Evolutionary conservation across 768 basidiomycete genomes (phyloP).

Genomic region (Tricholoma furcatifolium): DNA sequence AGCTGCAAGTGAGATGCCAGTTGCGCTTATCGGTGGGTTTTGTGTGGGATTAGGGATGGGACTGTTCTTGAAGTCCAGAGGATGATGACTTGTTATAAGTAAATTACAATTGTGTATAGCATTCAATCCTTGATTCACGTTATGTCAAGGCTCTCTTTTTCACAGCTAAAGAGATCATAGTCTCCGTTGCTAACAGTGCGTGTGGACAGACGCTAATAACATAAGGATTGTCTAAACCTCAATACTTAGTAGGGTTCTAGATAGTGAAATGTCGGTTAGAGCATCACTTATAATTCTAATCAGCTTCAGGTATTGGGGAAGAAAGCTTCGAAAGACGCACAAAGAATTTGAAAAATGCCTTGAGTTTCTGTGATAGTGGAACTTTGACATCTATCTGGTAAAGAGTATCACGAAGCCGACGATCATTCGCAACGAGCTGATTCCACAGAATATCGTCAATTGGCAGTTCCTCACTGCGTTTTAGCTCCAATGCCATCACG

Average conservation of each 20-base stretch:
- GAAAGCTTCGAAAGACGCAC: not conserved
- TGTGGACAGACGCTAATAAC: too few relatives aligned
- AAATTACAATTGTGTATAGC: too few relatives aligned
- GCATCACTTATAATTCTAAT: too few relatives aligned
- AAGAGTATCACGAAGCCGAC: not conserved
- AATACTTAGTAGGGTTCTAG: too few relatives aligned
- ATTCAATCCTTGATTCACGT: too few relatives aligned
- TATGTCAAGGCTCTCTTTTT: too few relatives aligned
- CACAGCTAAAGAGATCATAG: too few relatives aligned
- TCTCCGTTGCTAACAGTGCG: too few relatives aligned
- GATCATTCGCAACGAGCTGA: not conserved
- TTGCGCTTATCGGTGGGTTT: slow-evolving; percentile 37
- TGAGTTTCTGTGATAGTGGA: not conserved
- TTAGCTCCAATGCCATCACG: slow-evolving; percentile 3
- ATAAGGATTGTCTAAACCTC: too few relatives aligned
- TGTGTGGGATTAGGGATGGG: slow-evolving; percentile 39
- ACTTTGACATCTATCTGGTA: not conserved
- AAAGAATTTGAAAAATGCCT: not conserved
- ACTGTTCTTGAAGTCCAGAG: slow-evolving; percentile 13
- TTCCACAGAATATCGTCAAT: not conserved
- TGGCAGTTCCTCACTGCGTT: not conserved
- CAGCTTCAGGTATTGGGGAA: too few relatives aligned
- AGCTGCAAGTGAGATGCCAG: slow-evolving; percentile 22
- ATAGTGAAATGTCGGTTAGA: too few relatives aligned
- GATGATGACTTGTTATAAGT: not conserved